Conservation (phyloP, 345 rosid genomes). For the Turnera subulata region DNA sequence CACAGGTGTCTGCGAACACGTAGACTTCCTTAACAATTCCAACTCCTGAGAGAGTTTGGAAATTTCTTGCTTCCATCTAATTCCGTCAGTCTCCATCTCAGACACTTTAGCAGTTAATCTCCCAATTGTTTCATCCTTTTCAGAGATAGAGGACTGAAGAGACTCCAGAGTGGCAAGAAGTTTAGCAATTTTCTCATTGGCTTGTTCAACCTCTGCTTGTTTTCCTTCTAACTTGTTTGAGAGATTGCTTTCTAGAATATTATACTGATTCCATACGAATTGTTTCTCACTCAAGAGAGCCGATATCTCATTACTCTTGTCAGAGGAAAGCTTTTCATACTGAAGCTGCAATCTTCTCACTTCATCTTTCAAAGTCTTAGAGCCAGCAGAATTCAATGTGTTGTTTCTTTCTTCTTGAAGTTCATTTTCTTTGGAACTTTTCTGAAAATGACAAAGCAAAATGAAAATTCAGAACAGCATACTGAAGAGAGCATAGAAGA, state of each 20-base stretch:
- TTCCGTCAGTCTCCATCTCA: conserved; percentile 47
- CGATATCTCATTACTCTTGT: conserved; percentile 49
- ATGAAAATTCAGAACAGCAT: conserved; percentile 9
- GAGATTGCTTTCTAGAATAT: conserved; percentile 44
- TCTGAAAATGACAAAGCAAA: conserved; percentile 23
- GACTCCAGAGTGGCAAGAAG: conserved; percentile 52
- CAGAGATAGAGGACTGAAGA: conserved; percentile 49
- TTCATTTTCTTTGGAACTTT: conserved; percentile 12
- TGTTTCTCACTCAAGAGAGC: conserved; percentile 54
- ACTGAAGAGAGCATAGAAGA: not conserved
- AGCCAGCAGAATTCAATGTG: conserved; percentile 17
- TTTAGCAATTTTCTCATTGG: conserved; percentile 48
- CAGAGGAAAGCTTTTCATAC: conserved; percentile 50
- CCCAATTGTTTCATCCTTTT: conserved; percentile 58
- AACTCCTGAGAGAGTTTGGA: conserved; percentile 45
- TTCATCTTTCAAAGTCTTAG: conserved; percentile 33
- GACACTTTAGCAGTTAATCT: conserved; percentile 41
- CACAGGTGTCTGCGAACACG: conserved; percentile 36
- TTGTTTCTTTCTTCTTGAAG: conserved; percentile 10
- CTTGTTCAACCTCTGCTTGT: conserved; percentile 47
- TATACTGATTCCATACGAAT: conserved; percentile 74
- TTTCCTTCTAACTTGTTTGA: conserved; percentile 49
- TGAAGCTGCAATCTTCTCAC: conserved; percentile 48
- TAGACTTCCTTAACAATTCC: conserved; percentile 45
- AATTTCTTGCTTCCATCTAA: conserved; percentile 41